Evolutionary conservation across 2,329 filamentous ascomycete genomes (phyloP).

Genomic region (Blastomyces silverae): DNA sequence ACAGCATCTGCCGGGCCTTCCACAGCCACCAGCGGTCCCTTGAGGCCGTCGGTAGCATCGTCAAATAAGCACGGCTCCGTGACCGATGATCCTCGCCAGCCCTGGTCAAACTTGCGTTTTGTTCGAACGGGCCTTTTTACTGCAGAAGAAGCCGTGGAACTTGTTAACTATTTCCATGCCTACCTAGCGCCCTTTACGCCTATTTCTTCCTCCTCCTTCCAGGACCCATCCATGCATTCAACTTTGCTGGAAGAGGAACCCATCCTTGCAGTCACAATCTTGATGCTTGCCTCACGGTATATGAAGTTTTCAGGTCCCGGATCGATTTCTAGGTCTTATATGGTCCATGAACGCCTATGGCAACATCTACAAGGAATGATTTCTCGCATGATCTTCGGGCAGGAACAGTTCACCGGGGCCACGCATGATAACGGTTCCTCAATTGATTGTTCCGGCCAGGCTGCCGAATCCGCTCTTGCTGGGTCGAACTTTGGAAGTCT

Average conservation of each 20-base stretch:
- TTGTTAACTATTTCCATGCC: conserved; percentile 85
- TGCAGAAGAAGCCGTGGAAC: conserved; percentile 74
- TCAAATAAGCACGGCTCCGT: conserved; percentile 17
- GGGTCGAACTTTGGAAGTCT: conserved; percentile 52
- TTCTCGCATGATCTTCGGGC: conserved; percentile 82
- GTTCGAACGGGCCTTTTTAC: conserved; percentile 89
- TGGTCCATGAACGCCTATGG: conserved; percentile 86
- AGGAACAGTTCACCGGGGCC: conserved; percentile 80
- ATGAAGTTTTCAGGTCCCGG: conserved; percentile 66
- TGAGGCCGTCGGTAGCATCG: conserved; percentile 16
- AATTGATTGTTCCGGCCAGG: conserved; percentile 39
- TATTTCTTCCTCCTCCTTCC: conserved; percentile 78
- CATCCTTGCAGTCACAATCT: conserved; percentile 73
- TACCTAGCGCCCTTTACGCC: conserved; percentile 80
- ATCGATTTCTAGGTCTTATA: conserved; percentile 67
- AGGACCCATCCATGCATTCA: conserved; percentile 62
- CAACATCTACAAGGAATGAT: conserved; percentile 83
- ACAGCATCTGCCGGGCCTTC: neutral
- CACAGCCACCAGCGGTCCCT: conserved; percentile 1
- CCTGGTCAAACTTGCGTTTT: conserved; percentile 79
- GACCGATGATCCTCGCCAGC: conserved; percentile 50
- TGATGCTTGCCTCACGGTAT: conserved; percentile 82
- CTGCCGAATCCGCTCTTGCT: conserved; percentile 20
- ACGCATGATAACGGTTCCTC: conserved; percentile 57
- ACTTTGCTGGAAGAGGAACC: conserved; percentile 82